A percentile compares a stretch with the other conserved stretches of the same genome.
phyloP scores from a whole-genome alignment of 1,284 basidiomycete species.

The Mycena citricolor region DNA sequence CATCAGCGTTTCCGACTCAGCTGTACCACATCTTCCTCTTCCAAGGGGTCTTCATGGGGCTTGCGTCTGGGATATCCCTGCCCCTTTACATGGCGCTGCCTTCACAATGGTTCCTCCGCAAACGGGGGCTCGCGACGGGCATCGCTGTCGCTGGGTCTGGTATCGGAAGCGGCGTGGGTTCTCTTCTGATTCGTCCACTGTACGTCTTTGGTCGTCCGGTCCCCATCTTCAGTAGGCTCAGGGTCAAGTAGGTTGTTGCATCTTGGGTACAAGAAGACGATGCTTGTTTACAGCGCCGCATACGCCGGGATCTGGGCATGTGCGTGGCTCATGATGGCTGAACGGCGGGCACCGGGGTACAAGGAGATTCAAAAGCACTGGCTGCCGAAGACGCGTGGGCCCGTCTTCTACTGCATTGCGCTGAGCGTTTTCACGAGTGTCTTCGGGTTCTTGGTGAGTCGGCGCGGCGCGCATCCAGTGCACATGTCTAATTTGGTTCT shows the following conservation, averaged over 20 bases:
- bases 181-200: conserved; percentile 26
- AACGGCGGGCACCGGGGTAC: conserved; percentile 23
- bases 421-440: conserved; percentile 26
- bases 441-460: conserved; percentile 27
- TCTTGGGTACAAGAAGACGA: conserved; percentile 26
- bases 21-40: conserved; percentile 29
- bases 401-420: conserved; percentile 25
- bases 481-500: not conserved
- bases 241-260: conserved; percentile 19
- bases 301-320: conserved; percentile 24
- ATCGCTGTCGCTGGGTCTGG: conserved; percentile 29
- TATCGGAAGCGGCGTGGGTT: conserved; percentile 25
- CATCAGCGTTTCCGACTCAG: conserved; percentile 27
- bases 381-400: conserved; percentile 25
- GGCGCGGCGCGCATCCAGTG: not conserved
- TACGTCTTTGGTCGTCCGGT: conserved; percentile 13
- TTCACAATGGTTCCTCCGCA: conserved; percentile 28
- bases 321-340: conserved; percentile 29
- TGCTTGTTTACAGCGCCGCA: conserved; percentile 25
- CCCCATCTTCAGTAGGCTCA: not conserved
- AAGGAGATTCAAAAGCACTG: conserved; percentile 23
- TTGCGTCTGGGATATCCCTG: conserved; percentile 28
- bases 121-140: conserved; percentile 27
- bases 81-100: conserved; percentile 29
- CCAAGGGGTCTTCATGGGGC: conserved; percentile 27